Percentiles rank a stretch among this genome's conserved stretches.
phyloP scores from a whole-genome alignment of 2,329 filamentous ascomycete species.

The Diaporthe vexans region DNA sequence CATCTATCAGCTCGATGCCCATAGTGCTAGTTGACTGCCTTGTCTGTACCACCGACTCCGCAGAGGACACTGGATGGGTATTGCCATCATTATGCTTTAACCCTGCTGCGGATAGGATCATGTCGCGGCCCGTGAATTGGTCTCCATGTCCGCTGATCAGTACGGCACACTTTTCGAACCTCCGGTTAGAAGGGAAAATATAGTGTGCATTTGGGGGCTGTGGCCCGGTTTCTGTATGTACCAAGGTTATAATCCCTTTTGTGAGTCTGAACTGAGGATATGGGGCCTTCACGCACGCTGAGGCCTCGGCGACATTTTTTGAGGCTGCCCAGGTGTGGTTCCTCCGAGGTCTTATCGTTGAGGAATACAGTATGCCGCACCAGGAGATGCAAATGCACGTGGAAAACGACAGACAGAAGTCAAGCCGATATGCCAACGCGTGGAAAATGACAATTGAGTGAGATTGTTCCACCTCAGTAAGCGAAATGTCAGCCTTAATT shows the following conservation, averaged over 20 bases:
- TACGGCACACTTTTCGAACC: neutral
- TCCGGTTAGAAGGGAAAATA: neutral
- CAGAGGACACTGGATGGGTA: neutral
- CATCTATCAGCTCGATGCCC: neutral
- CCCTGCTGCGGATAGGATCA: neutral
- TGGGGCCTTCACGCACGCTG: neutral
- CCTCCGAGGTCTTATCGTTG: neutral
- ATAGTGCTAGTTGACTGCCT: too few relatives aligned
- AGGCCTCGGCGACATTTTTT: neutral
- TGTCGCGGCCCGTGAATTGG: neutral
- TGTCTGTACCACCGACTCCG: neutral
- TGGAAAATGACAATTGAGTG: too few relatives aligned
- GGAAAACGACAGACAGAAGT: neutral
- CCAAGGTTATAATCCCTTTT: neutral
- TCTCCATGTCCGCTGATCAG: slow-evolving; percentile 4
- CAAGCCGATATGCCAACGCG: too few relatives aligned
- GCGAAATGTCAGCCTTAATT: too few relatives aligned
- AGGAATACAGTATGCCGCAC: too few relatives aligned
- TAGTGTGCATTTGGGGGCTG: neutral
- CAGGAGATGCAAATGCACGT: too few relatives aligned
- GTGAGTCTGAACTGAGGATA: too few relatives aligned
- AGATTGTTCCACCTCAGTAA: too few relatives aligned
- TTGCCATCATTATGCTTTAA: neutral
- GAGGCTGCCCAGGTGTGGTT: neutral
- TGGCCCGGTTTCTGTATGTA: neutral